Percentiles rank a stretch among this genome's conserved stretches.
Evolutionary conservation across 768 basidiomycete genomes (phyloP).

Genomic region (Kwoniella sp.): DNA sequence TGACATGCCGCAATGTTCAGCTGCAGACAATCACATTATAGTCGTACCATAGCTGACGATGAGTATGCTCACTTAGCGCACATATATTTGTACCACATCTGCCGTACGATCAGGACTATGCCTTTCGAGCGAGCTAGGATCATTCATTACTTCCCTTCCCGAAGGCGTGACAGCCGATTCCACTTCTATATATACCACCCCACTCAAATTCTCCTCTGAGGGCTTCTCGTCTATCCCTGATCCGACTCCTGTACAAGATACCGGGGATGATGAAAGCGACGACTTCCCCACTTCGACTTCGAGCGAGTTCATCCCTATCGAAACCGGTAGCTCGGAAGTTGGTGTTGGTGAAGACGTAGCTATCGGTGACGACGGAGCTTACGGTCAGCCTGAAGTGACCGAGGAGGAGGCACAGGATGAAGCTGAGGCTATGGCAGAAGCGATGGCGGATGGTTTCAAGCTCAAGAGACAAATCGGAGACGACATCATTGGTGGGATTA

Average conservation of each 20-base stretch:
- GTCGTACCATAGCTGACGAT: too few species aligned
- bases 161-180: constrained; percentile 64
- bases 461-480: constrained; percentile 15
- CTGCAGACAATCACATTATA: too few species aligned
- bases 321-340: background rate
- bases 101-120: constrained; percentile 71
- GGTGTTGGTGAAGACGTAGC: background rate
- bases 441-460: constrained; percentile 15
- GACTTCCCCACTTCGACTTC: background rate
- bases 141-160: constrained; percentile 81
- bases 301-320: constrained; percentile 2
- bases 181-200: constrained; percentile 85
- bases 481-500: constrained; percentile 18
- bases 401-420: constrained; percentile 26
- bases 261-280: constrained; percentile 12
- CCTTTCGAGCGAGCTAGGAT: constrained; percentile 69
- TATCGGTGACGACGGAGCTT: background rate
- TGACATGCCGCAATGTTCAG: constrained; percentile 27
- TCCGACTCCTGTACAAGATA: constrained; percentile 2
- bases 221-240: constrained; percentile 22
- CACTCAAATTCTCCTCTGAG: constrained; percentile 64
- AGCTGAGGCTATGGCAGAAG: constrained; percentile 21
- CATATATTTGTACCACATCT: constrained; percentile 86
- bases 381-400: constrained; percentile 10
- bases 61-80: constrained; percentile 63